Evolutionary conservation across 257 asterid species (phyloP), one percentile per base, ranked within the genome.

Genomic region (Buddleja alternifolia): DNA sequence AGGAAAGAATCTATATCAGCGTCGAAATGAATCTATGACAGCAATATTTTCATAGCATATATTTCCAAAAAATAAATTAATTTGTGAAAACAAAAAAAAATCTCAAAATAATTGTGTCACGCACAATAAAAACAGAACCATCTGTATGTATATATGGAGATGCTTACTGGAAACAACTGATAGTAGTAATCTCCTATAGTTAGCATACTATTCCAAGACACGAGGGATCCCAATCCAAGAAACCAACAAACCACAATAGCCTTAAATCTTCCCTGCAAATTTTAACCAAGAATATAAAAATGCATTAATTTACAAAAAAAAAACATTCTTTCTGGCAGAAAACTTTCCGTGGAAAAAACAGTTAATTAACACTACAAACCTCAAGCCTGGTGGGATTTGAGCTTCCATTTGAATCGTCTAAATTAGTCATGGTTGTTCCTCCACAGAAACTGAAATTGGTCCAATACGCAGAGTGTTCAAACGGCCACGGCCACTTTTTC

Each of bases 161-260:
- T 19, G 55, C 92, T 79, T 39, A 89, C 97, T 9, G 96, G 95
- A 63, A 84, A 92, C 67, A 92, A 19, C 2, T 56, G 60, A 62
- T 89, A 89, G 72, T 87, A 87, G 71, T 92, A 92, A 76, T 92
- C 98, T 36, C 80, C 73, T 17, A 92, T 90, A 4, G 96, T 92
- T 2, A 86, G 65, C 96, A 92, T 87, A 59, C 96, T 90, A 29
- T 86, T 86, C 98, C 97, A 90, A 32, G 98, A 78, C n/a, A 92
- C 77, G 17, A 90, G 95, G n/a, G 97, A 75, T 37, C 97, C 98
- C 50, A 92, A 64, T 36, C 98, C 98, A 59, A 92, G 90, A 83
- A 92, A 83, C 82, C 84, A 87, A 61, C 94, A 89, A 6, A 84
- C 92, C 1, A 83, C 29, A 42, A 76, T 73, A 62, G 92, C 98